A percentile compares a stretch with the other conserved stretches of the same genome.
Conservation (phyloP, 164 flowering plant genomes). For the Akebia trifoliata region DNA sequence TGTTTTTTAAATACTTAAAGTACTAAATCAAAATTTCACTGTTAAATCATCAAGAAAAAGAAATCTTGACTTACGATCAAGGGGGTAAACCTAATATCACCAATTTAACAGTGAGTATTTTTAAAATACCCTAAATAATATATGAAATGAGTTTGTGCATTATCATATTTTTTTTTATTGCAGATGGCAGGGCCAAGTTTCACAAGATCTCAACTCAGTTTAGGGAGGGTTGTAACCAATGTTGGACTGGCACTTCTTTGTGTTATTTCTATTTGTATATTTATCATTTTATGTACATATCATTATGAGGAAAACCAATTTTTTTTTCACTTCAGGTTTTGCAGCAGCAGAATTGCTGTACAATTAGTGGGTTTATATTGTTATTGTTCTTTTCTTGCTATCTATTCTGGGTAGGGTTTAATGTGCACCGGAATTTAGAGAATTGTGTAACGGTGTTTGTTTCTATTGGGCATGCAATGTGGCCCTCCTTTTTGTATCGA, state of each 20-base stretch:
- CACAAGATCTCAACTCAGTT: slow-evolving; percentile 55
- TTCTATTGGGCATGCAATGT: background rate
- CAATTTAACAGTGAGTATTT: too few relatives aligned
- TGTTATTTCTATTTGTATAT: slow-evolving; percentile 29
- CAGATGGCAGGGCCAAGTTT: slow-evolving; percentile 90
- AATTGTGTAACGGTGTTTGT: background rate
- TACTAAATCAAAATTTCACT: too few relatives aligned
- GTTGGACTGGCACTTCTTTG: slow-evolving; percentile 13
- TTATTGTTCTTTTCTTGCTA: slow-evolving; percentile 1
- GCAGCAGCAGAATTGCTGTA: slow-evolving; percentile 20
- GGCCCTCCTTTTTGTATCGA: background rate
- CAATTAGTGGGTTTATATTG: slow-evolving; percentile 8
- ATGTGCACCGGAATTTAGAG: slow-evolving; percentile 9
- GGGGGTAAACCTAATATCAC: too few relatives aligned
- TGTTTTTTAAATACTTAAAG: too few relatives aligned
- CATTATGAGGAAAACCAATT: slow-evolving; percentile 19
- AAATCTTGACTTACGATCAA: too few relatives aligned
- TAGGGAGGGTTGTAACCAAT: slow-evolving; percentile 18
- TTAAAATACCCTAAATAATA: too few relatives aligned
- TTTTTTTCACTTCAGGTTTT: slow-evolving; percentile 8
- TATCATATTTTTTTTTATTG: too few relatives aligned
- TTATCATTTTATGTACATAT: slow-evolving; percentile 42
- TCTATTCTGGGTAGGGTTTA: slow-evolving; percentile 3
- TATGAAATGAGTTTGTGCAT: too few relatives aligned
- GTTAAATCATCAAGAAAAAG: too few relatives aligned